phyloP scores from a whole-genome alignment of 2,329 filamentous ascomycete species.

The Dactylellina parvicollis region DNA sequence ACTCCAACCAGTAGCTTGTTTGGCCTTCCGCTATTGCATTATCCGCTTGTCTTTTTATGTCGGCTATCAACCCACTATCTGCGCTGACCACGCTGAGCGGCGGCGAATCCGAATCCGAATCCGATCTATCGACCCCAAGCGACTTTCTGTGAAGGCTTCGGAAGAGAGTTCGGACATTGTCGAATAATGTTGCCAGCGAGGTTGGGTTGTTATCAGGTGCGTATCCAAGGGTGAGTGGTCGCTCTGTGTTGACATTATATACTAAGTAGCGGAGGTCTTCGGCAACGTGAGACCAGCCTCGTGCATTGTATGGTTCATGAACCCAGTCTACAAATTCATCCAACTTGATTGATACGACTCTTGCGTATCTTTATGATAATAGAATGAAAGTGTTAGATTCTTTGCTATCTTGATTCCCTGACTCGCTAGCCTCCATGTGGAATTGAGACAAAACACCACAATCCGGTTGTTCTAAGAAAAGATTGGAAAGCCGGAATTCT shows the following conservation, averaged over 20 bases:
- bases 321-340: background rate
- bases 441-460: background rate
- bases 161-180: background rate
- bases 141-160: background rate
- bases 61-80: background rate
- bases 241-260: background rate
- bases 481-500: too few relatives aligned
- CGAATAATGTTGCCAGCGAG: background rate
- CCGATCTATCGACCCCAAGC: background rate
- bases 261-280: conserved; percentile 15
- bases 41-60: conserved; percentile 1
- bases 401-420: too few relatives aligned
- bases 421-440: too few relatives aligned
- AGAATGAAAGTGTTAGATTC: too few relatives aligned
- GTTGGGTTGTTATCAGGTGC: conserved; percentile 2
- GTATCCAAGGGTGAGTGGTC: background rate
- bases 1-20: conserved; percentile 1
- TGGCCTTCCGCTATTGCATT: background rate
- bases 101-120: background rate
- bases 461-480: too few relatives aligned
- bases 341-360: background rate
- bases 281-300: background rate
- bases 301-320: background rate
- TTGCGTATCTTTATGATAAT: background rate
- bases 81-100: conserved; percentile 6